phyloP scores from a whole-genome alignment of 306 rosid genomes.

The Rubus idaeus region DNA sequence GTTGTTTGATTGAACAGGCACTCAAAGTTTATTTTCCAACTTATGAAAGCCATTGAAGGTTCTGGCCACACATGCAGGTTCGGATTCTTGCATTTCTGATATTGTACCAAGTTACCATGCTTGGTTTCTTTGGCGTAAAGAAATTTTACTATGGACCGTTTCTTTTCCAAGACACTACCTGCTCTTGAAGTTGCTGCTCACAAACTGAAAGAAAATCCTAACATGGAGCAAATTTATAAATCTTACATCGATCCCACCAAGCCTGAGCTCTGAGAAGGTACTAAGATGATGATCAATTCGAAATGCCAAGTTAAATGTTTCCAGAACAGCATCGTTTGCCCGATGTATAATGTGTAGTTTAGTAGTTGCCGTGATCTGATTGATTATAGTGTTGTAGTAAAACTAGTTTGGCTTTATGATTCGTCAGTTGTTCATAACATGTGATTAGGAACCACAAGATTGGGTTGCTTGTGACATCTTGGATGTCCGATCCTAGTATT shows the following conservation, averaged over 20 bases:
- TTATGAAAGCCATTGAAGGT: conserved; percentile 82
- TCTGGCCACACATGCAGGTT: conserved; percentile 85
- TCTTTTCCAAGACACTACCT: conserved; percentile 37
- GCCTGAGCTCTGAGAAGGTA: conserved; percentile 69
- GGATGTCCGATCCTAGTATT: background rate
- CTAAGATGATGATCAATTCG: conserved; percentile 54
- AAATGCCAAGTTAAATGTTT: conserved; percentile 67
- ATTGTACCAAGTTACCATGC: conserved; percentile 77
- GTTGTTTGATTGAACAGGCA: conserved; percentile 48
- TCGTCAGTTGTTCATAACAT: conserved; percentile 2
- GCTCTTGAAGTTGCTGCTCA: conserved; percentile 64
- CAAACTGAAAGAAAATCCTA: conserved; percentile 54
- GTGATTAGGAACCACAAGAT: background rate
- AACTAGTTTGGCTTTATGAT: conserved; percentile 6
- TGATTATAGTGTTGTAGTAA: background rate
- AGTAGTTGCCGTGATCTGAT: background rate
- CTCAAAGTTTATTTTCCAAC: conserved; percentile 85
- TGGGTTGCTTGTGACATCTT: background rate
- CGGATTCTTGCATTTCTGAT: conserved; percentile 74
- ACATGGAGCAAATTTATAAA: conserved; percentile 66
- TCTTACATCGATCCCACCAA: conserved; percentile 56
- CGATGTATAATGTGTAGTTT: conserved; percentile 22
- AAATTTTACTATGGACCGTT: conserved; percentile 47
- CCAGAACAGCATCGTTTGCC: conserved; percentile 50
- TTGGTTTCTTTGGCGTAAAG: conserved; percentile 72